These are phyloP conservation scores for Clathrospora elynae DNA, from an alignment of 2,329 filamentous ascomycete species.

Conservation along the genomic window DNA sequence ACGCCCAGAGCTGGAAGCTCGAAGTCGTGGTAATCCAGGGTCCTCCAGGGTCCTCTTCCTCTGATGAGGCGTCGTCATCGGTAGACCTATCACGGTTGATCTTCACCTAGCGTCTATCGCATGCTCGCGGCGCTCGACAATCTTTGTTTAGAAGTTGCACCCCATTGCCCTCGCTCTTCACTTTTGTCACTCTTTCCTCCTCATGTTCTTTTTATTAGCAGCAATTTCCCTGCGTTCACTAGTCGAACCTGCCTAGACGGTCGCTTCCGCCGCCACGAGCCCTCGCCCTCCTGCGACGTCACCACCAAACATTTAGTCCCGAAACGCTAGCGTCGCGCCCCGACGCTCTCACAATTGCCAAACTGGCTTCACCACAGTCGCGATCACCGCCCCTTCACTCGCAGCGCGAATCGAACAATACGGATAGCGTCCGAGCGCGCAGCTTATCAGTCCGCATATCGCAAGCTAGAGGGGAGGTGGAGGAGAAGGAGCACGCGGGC, in stretches of 20 bases:
- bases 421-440: conserved; percentile 34
- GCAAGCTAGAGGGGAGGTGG: conserved; percentile 36
- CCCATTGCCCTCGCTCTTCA: conserved; percentile 9
- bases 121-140: conserved; percentile 15
- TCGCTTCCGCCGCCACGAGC: conserved; percentile 10
- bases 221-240: conserved; percentile 1
- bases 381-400: conserved; percentile 34
- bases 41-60: no score
- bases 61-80: conserved; percentile 25
- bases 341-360: conserved; percentile 23
- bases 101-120: conserved; percentile 21
- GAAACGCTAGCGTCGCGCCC: conserved; percentile 14
- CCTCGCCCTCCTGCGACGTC: conserved; percentile 12
- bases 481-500: conserved; percentile 26
- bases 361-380: conserved; percentile 37
- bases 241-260: conserved; percentile 7
- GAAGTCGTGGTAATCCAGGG: not conserved
- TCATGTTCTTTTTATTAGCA: not conserved
- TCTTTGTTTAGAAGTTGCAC: conserved; percentile 5
- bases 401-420: conserved; percentile 38
- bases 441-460: conserved; percentile 42
- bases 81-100: conserved; percentile 22
- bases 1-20: no score
- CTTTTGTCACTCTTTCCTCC: conserved; percentile 5
- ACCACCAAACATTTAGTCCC: conserved; percentile 4